These are phyloP conservation scores for Zoysia matrella DNA, from an alignment of 202 grass and related monocot genomes.

Conservation along the genomic window DNA sequence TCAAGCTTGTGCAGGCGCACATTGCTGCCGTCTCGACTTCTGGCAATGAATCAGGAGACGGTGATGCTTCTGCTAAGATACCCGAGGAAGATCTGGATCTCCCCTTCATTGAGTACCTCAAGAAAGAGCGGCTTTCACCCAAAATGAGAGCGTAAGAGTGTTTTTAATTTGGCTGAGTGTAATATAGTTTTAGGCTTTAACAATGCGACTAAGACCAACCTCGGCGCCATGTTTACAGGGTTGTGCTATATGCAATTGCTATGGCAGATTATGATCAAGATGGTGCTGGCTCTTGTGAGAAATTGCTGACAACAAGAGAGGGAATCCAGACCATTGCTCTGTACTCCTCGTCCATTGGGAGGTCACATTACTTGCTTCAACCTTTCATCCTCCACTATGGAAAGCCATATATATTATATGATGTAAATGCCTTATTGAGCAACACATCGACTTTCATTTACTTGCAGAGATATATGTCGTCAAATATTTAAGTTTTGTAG, in stretches of 20 bases:
- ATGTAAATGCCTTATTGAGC: constrained; percentile 20
- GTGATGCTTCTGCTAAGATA: constrained; percentile 51
- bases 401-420: constrained; percentile 20
- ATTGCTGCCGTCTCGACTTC: constrained; percentile 35
- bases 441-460: background rate
- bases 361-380: constrained; percentile 60
- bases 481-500: background rate
- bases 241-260: constrained; percentile 85
- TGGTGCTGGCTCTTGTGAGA: constrained; percentile 46
- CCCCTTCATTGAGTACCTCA: constrained; percentile 79
- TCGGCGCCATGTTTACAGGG: constrained; percentile 55
- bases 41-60: background rate
- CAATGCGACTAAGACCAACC: constrained; percentile 24
- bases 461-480: constrained; percentile 13
- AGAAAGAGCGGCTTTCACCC: constrained; percentile 63
- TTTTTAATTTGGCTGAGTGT: constrained; percentile 15
- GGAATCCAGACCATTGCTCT: constrained; percentile 79
- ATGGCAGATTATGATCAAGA: constrained; percentile 90
- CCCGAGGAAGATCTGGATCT: constrained; percentile 69
- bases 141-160: constrained; percentile 81
- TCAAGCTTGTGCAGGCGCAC: constrained; percentile 72
- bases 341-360: constrained; percentile 78
- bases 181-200: constrained; percentile 35
- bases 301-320: constrained; percentile 68
- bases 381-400: constrained; percentile 25